Base-by-base conservation (phyloP, 2,329 filamentous ascomycete species). In the Parascedosporium putredinis region DNA sequence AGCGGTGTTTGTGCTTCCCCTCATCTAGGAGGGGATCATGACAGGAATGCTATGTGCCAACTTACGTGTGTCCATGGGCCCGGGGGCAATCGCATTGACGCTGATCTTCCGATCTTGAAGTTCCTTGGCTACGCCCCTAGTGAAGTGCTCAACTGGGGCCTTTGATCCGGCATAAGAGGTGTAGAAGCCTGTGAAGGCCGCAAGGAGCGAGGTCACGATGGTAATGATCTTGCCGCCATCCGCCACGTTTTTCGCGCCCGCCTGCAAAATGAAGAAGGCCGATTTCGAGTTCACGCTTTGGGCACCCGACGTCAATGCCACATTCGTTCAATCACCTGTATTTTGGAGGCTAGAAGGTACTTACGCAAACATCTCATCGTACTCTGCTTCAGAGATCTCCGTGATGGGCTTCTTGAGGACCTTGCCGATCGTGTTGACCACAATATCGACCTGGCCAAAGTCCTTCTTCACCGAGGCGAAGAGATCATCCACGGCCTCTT, bases 351-450 rank as follows among this genome's bases (percentile, higher is more conserved):
- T 9, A 34, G 20, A 33, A 16, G 29, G 23, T 8, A 62, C 66
- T 46, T 60, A 68, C 64, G 64, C 68, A 62, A 72, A 73, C 66
- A 72, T 71, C 3, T 62, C 56, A 54, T 73, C 70, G 54, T 72
- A 72, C 50, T 74, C 70, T 9, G 57, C 61, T 54, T 73, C 71
- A 3, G 58, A 61, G 44, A 73, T 67, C 10, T 68, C 65, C 1
- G 59, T 58, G 24, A 71, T 68, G 5, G 67, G 62, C 61, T 73
- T 73, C 66, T 71, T 71, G 42, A 71, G 58, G 27, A 70, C 69
- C 60, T 72, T 73, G 40, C 72, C 72, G 29, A 74, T 64, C 12
- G 71, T 75, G 58, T 75, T 75, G 55, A 75, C 62, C 3, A 74
- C 65, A 50, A 75, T 71, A 54, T 76, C 71, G 43, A 76, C 62